A percentile compares a stretch with the other conserved stretches of the same genome.
These are phyloP conservation scores for Echinosophora koreensis DNA, from an alignment of 306 rosid genomes.

Conservation along the genomic window DNA sequence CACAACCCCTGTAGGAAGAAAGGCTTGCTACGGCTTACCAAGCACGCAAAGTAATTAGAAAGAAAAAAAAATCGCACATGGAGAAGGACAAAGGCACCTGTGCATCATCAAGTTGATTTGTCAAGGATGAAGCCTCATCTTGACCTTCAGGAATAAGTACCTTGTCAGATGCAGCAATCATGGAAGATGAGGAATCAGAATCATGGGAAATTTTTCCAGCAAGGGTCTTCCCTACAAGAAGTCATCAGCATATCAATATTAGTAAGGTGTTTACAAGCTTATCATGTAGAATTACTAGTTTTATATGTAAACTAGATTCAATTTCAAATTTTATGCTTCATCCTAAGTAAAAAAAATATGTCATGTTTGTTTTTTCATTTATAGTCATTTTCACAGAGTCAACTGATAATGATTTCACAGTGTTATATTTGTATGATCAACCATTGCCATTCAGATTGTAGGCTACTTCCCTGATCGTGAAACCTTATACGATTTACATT, in stretches of 20 bases:
- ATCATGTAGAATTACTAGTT: slow-evolving; percentile 8
- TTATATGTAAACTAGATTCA: slow-evolving; percentile 23
- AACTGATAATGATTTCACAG: neutral
- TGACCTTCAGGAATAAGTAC: slow-evolving; percentile 73
- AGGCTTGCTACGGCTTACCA: neutral
- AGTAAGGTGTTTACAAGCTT: slow-evolving; percentile 15
- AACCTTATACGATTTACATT: neutral
- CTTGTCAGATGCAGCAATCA: slow-evolving; percentile 71
- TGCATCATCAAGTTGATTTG: slow-evolving; percentile 66
- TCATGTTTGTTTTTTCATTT: slow-evolving; percentile 1
- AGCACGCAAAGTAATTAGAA: slow-evolving; percentile 33
- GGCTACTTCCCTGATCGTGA: neutral
- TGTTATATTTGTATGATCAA: neutral
- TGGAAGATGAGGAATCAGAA: slow-evolving; percentile 70
- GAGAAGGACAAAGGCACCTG: slow-evolving; percentile 61
- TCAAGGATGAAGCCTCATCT: slow-evolving; percentile 62
- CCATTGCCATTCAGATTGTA: neutral
- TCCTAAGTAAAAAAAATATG: slow-evolving; percentile 8
- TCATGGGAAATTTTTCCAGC: slow-evolving; percentile 64
- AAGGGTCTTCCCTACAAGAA: slow-evolving; percentile 72
- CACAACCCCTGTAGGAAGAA: slow-evolving; percentile 15
- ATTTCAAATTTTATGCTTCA: slow-evolving; percentile 42
- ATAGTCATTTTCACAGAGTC: neutral
- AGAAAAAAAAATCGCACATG: slow-evolving; percentile 20
- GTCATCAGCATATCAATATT: slow-evolving; percentile 40